A percentile compares a stretch with the other conserved stretches of the same genome.
These are phyloP conservation scores for Metschnikowia picachoensis DNA, from an alignment of 805 yeast genomes.

Conservation along the genomic window DNA sequence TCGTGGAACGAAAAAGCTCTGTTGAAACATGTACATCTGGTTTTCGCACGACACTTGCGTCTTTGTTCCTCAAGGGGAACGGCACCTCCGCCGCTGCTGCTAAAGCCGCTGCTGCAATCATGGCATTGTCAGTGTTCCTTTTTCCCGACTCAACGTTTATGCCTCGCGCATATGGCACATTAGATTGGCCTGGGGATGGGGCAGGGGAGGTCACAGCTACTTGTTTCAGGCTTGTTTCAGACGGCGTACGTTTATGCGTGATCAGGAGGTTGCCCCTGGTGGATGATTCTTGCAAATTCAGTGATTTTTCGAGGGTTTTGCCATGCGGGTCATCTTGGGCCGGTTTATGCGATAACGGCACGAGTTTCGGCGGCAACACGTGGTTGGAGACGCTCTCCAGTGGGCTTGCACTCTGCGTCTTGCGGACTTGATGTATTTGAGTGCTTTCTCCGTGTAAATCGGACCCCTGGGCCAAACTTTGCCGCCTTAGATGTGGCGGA, in stretches of 20 bases:
- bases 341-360: slow-evolving; percentile 9
- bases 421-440: background rate
- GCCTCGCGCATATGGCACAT: slow-evolving; percentile 38
- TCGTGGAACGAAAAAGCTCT: too few relatives aligned
- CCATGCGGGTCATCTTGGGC: background rate
- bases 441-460: background rate
- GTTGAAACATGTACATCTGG: too few relatives aligned
- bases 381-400: slow-evolving; percentile 1
- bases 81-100: slow-evolving; percentile 82
- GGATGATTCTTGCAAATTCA: slow-evolving; percentile 8
- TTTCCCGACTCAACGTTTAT: slow-evolving; percentile 32
- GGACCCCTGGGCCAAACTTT: slow-evolving; percentile 4
- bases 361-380: slow-evolving; percentile 1
- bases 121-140: slow-evolving; percentile 45
- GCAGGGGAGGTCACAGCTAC: slow-evolving; percentile 2
- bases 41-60: background rate
- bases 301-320: background rate
- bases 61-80: slow-evolving; percentile 28
- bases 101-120: slow-evolving; percentile 78
- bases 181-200: slow-evolving; percentile 45
- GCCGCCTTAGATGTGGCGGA: slow-evolving; percentile 1
- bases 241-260: slow-evolving; percentile 25
- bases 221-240: slow-evolving; percentile 15
- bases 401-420: slow-evolving; percentile 7
- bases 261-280: slow-evolving; percentile 18